phyloP scores from a whole-genome alignment of 1,284 basidiomycete species.

The Caloboletus inedulis region DNA sequence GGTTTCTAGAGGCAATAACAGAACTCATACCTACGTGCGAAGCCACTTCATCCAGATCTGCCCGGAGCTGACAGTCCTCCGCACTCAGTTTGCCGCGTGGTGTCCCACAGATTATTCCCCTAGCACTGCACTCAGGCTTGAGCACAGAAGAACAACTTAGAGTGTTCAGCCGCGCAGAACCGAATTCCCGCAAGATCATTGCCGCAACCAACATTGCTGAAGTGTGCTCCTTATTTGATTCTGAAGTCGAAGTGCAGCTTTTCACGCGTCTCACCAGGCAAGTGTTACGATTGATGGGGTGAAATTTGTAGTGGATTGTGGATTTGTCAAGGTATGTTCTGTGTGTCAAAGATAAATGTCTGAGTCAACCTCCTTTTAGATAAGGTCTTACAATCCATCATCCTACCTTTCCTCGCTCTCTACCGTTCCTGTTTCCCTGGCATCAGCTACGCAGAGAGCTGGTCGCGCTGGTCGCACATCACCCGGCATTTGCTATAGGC shows the following conservation, averaged over 20 bases:
- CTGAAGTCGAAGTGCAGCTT: neutral
- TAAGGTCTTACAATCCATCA: conserved; percentile 80
- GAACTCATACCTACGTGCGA: conserved; percentile 75
- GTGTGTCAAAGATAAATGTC: neutral
- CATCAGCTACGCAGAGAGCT: conserved; percentile 84
- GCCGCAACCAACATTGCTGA: conserved; percentile 97
- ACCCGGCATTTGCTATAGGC: conserved; percentile 88
- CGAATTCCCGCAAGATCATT: conserved; percentile 84
- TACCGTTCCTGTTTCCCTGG: conserved; percentile 76
- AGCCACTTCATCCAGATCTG: neutral
- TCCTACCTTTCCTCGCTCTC: conserved; percentile 80
- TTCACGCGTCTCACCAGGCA: conserved; percentile 47
- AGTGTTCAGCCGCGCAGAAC: conserved; percentile 76
- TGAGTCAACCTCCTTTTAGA: conserved; percentile 41
- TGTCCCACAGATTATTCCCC: conserved; percentile 56
- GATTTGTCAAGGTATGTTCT: conserved; percentile 82
- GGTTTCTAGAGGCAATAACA: conserved; percentile 76
- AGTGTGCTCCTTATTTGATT: conserved; percentile 38
- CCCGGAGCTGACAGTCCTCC: conserved; percentile 5
- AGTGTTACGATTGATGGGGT: conserved; percentile 97
- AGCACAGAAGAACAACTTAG: conserved; percentile 81
- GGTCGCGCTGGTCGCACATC: conserved; percentile 91
- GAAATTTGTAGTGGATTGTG: conserved; percentile 92
- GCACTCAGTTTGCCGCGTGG: conserved; percentile 59
- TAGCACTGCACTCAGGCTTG: conserved; percentile 88